Conservation (phyloP, 441 rosid species). For the Pelargonium cotyledonis region DNA sequence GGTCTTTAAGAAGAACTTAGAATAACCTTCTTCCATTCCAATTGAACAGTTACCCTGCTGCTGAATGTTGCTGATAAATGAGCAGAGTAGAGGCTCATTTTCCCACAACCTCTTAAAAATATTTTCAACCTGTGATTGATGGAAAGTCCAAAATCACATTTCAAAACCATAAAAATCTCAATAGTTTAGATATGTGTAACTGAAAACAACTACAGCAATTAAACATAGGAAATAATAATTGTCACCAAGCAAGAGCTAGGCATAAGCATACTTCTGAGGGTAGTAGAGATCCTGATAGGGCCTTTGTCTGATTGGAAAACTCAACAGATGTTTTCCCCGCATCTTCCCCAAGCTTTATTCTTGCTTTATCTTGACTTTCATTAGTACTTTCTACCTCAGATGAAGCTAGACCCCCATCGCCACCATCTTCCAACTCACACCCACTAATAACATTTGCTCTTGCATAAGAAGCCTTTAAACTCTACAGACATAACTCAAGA, state of each 20-base stretch:
- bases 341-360: constrained; percentile 28
- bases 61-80: constrained; percentile 72
- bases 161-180: background rate
- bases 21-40: constrained; percentile 39
- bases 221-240: constrained; percentile 7
- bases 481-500: constrained; percentile 35
- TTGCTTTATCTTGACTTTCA: constrained; percentile 25
- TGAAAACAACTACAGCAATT: constrained; percentile 7
- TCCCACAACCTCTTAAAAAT: constrained; percentile 66
- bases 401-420: constrained; percentile 24
- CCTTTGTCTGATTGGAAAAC: constrained; percentile 32
- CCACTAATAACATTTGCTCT: constrained; percentile 54
- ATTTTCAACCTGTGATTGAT: constrained; percentile 50
- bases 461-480: constrained; percentile 32
- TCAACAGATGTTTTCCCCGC: constrained; percentile 23
- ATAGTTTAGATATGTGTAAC: constrained; percentile 5
- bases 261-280: constrained; percentile 63
- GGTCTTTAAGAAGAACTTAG: constrained; percentile 72
- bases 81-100: constrained; percentile 73
- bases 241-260: constrained; percentile 11
- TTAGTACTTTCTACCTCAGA: constrained; percentile 34
- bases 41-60: constrained; percentile 32
- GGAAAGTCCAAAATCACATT: constrained; percentile 3
- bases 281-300: constrained; percentile 44
- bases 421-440: constrained; percentile 31